These are phyloP conservation scores for Dendrobium officinale DNA, from an alignment of 106 monocot genomes.

Conservation along the genomic window DNA sequence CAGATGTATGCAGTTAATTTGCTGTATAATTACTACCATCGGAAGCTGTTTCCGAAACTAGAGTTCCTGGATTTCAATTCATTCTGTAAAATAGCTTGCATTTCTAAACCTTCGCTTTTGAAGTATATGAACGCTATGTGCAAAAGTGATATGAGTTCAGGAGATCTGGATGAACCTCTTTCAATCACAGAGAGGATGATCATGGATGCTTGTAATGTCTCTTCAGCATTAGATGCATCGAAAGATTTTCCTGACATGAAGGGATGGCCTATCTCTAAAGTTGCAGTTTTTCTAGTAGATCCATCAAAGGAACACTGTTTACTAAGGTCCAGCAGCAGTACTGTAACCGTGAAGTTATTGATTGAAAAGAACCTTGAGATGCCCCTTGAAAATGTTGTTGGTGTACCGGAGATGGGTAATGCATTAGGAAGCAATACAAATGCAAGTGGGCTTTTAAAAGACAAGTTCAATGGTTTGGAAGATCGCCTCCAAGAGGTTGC, in stretches of 20 bases:
- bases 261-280: slow-evolving; percentile 51
- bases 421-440: background rate
- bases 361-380: slow-evolving; percentile 40
- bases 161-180: slow-evolving; percentile 12
- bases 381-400: background rate
- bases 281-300: slow-evolving; percentile 57
- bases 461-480: background rate
- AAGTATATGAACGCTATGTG: slow-evolving; percentile 34
- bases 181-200: slow-evolving; percentile 52
- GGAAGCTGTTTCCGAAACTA: slow-evolving; percentile 47
- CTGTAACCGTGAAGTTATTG: slow-evolving; percentile 49
- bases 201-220: slow-evolving; percentile 51
- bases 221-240: slow-evolving; percentile 33
- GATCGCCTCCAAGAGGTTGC: slow-evolving; percentile 28
- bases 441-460: background rate
- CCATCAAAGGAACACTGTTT: slow-evolving; percentile 33
- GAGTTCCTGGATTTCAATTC: slow-evolving; percentile 39
- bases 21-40: slow-evolving; percentile 70
- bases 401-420: background rate
- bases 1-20: slow-evolving; percentile 68
- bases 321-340: slow-evolving; percentile 29
- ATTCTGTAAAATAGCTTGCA: slow-evolving; percentile 38
- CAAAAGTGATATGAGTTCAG: slow-evolving; percentile 5
- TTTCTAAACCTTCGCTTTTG: slow-evolving; percentile 29
- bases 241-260: slow-evolving; percentile 26